Evolutionary conservation across 306 rosid species (phyloP), one percentile per base, ranked within the genome.

Genomic region (Cicer yamashitae): DNA sequence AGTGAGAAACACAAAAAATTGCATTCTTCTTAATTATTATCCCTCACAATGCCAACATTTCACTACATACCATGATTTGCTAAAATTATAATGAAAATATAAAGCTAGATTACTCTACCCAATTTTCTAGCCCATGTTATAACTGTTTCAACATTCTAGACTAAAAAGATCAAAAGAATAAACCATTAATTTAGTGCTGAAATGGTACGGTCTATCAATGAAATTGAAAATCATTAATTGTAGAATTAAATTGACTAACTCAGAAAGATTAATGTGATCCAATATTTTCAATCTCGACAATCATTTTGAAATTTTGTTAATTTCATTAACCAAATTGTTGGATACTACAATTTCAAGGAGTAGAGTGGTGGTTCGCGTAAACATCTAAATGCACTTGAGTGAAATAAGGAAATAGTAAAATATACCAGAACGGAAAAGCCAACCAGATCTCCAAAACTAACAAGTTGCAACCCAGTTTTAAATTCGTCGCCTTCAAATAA

Each of bases 391-490:
- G 20, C 20, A 40, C 40, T 14, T 15, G 69, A 63, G 7, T 7
- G 13, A 38, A 38, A 53, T 48, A 37, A 70, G 5, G 41, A 41
- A 69, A 44, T 10, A 48, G 48, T 60, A 53, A 37, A 56, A 71
- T 70, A 68, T 87, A 91, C 98, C 86, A 91, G 69, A 53, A 88
- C 1, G 67, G 86, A 83, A 73, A 60, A 87, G 75, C 79, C 80
- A 52, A 91, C 20, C 48, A 94, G 34, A 74, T 82, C 67, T 58
- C 78, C 60, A n/a, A 70, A 45, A 58, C 84, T 78, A 71, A 88
- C 62, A 30, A 81, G 73, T 15, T 77, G 81, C 86, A 82, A 87
- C 37, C 83, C 85, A 15, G 58, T 17, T 73, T 81, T 87, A 18
- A 85, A 10, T 39, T 67, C 54, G 37, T 70, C 86, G 43, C 78